A percentile compares a stretch with the other conserved stretches of the same genome.
Conservation (phyloP, 2,329 filamentous ascomycete genomes). For the Neofusicoccum parvum region DNA sequence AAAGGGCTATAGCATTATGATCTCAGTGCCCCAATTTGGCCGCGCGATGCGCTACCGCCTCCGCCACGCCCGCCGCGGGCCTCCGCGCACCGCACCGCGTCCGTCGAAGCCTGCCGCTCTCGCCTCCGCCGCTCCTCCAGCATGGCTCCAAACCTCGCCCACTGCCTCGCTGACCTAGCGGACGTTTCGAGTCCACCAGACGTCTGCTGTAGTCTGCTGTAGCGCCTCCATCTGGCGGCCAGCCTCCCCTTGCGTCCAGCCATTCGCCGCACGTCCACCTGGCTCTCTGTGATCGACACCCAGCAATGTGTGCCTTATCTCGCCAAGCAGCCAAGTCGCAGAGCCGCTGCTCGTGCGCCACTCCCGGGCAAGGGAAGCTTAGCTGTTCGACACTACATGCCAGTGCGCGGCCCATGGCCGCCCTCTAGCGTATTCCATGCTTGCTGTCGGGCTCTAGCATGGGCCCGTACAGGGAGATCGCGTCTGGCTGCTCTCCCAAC, state of each 20-base stretch:
- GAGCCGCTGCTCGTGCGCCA: conserved; percentile 3
- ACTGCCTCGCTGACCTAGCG: neutral
- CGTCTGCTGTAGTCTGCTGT: neutral
- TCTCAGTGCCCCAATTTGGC: conserved; percentile 6
- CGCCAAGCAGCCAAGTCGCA: conserved; percentile 12
- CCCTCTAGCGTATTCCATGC: neutral
- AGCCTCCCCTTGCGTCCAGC: neutral
- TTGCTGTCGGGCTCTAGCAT: neutral
- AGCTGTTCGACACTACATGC: neutral
- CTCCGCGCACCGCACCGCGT: neutral
- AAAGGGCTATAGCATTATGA: neutral
- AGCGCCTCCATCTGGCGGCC: neutral
- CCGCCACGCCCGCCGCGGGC: neutral
- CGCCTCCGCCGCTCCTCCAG: neutral
- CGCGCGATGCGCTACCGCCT: neutral
- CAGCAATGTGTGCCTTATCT: conserved; percentile 15
- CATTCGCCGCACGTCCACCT: neutral
- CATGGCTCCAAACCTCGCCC: no score
- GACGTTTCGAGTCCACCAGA: neutral
- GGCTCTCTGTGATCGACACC: neutral
- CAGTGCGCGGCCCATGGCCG: neutral
- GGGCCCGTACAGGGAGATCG: conserved; percentile 5
- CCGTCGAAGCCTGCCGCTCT: neutral
- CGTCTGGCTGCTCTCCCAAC: neutral
- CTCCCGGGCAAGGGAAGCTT: conserved; percentile 16